Conservation (phyloP, 768 basidiomycete genomes). For the Lyophyllum atratum region DNA sequence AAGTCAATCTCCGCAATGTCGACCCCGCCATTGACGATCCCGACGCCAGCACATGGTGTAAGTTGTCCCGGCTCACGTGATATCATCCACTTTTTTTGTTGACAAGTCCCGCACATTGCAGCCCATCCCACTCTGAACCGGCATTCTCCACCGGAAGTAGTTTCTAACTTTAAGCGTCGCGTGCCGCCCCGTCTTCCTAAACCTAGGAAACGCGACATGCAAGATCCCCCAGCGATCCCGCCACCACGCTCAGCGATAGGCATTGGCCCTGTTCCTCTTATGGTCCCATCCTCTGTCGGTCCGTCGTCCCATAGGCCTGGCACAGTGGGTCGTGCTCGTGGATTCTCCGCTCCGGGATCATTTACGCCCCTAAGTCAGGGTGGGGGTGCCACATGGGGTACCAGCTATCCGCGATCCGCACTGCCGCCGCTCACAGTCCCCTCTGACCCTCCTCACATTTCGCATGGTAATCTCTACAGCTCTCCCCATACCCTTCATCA, state of each 20-base stretch:
- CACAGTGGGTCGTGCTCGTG: slow-evolving; percentile 64
- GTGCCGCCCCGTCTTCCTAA: slow-evolving; percentile 92
- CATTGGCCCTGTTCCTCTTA: slow-evolving; percentile 67
- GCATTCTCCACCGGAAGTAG: slow-evolving; percentile 86
- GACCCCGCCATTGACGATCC: slow-evolving; percentile 95
- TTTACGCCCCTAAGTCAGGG: slow-evolving; percentile 72
- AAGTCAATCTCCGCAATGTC: slow-evolving; percentile 93
- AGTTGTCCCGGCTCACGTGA: slow-evolving; percentile 34
- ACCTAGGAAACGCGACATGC: slow-evolving; percentile 76
- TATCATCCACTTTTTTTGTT: slow-evolving; percentile 7
- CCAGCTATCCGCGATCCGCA: slow-evolving; percentile 59
- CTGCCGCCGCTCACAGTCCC: slow-evolving; percentile 86
- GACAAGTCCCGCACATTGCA: slow-evolving; percentile 26
- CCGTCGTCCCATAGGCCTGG: slow-evolving; percentile 42
- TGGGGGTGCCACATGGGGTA: slow-evolving; percentile 58
- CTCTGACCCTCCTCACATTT: slow-evolving; percentile 65
- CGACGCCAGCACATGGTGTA: slow-evolving; percentile 97
- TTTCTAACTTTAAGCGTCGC: slow-evolving; percentile 93
- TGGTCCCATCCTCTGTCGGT: slow-evolving; percentile 53
- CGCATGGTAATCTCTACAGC: slow-evolving; percentile 59
- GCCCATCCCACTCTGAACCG: slow-evolving; percentile 92
- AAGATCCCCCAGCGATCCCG: slow-evolving; percentile 69
- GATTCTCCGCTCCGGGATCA: slow-evolving; percentile 83
- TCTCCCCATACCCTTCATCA: slow-evolving; percentile 67
- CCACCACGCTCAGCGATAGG: slow-evolving; percentile 78